Conservation (phyloP, 2,329 filamentous ascomycete genomes). For the Colletotrichum aenigma region DNA sequence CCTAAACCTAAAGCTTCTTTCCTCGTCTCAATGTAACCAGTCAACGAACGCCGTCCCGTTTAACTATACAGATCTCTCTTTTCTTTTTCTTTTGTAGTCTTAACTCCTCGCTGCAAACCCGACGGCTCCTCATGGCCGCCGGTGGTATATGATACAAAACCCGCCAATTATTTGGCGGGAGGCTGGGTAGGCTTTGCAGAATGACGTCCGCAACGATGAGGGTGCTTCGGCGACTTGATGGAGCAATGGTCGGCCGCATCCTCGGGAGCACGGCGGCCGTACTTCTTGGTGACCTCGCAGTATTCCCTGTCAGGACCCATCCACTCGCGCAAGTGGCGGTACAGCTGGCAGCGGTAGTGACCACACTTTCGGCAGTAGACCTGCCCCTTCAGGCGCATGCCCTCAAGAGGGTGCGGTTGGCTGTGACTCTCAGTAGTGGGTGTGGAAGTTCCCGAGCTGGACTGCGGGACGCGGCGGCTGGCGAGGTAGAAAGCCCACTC, state of each 20-base stretch:
- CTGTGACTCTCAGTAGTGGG: neutral
- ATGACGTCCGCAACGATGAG: slow-evolving; percentile 63
- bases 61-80: neutral
- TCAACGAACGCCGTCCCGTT: neutral
- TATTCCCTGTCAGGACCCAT: slow-evolving; percentile 63
- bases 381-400: slow-evolving; percentile 60
- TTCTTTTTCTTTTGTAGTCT: neutral
- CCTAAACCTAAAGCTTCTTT: neutral
- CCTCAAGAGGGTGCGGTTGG: slow-evolving; percentile 37
- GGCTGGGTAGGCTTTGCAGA: slow-evolving; percentile 28
- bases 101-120: neutral
- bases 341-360: slow-evolving; percentile 64
- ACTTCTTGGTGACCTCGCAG: slow-evolving; percentile 64
- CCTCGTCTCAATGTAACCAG: neutral
- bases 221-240: slow-evolving; percentile 64
- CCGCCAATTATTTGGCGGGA: neutral
- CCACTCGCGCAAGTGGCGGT: slow-evolving; percentile 65
- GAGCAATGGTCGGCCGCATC: slow-evolving; percentile 58
- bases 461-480: slow-evolving; percentile 41
- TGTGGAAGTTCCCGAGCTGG: slow-evolving; percentile 1
- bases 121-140: neutral
- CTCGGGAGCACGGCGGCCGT: slow-evolving; percentile 51
- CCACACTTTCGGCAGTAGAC: slow-evolving; percentile 68
- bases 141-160: neutral
- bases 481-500: slow-evolving; percentile 68